Percentiles rank a stretch among this genome's conserved stretches.
phyloP scores from a whole-genome alignment of 2,329 filamentous ascomycete genomes.

The Phoma sp. region DNA sequence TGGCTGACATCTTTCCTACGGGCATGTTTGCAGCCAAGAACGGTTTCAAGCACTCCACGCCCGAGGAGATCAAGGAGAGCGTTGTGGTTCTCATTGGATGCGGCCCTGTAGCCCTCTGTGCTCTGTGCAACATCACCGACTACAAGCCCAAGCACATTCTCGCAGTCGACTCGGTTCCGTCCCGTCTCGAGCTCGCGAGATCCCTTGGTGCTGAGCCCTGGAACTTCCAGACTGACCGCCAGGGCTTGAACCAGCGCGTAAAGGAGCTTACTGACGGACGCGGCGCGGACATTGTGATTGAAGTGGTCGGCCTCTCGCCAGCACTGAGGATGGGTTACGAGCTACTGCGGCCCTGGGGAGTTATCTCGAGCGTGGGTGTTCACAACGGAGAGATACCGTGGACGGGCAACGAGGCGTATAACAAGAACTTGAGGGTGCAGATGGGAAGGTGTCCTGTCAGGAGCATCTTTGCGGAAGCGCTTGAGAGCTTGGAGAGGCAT shows the following conservation, averaged over 20 bases:
- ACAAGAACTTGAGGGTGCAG: constrained; percentile 58
- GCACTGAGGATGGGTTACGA: constrained; percentile 57
- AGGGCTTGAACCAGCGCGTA: constrained; percentile 71
- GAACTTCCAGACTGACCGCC: constrained; percentile 74
- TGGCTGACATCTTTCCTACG: constrained; percentile 90
- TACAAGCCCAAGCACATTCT: constrained; percentile 77
- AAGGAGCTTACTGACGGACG: constrained; percentile 78
- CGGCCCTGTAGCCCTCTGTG: constrained; percentile 80
- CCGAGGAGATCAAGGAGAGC: constrained; percentile 66
- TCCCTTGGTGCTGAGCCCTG: constrained; percentile 80
- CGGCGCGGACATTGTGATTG: constrained; percentile 82
- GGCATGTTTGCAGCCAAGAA: constrained; percentile 84
- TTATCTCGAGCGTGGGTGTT: constrained; percentile 57
- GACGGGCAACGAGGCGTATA: constrained; percentile 57
- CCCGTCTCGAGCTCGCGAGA: constrained; percentile 74
- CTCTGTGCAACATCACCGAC: constrained; percentile 77
- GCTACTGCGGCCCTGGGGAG: constrained; percentile 57
- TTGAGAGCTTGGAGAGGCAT: constrained; percentile 55
- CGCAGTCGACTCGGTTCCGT: constrained; percentile 79
- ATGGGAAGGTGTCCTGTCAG: constrained; percentile 60
- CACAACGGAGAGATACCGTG: constrained; percentile 58
- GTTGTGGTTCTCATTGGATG: constrained; percentile 84
- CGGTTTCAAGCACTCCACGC: constrained; percentile 69
- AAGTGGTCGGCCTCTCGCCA: constrained; percentile 57
- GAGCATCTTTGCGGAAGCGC: constrained; percentile 56